A percentile compares a stretch with the other conserved stretches of the same genome.
Evolutionary conservation across 495 filamentous ascomycete genomes (phyloP).

Genomic region (Penicillium lividum): DNA sequence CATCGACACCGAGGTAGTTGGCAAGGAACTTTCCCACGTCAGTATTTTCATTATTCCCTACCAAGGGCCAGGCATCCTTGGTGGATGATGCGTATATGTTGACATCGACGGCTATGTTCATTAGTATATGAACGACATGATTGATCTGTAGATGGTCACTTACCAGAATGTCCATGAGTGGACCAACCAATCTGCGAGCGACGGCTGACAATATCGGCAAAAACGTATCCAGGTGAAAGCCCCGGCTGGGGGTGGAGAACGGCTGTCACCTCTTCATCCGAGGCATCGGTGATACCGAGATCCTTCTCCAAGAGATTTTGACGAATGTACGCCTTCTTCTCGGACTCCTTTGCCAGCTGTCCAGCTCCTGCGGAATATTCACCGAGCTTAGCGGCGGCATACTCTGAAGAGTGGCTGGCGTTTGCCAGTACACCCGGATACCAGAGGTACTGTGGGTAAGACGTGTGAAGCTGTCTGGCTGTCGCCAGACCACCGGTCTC

Average conservation of each 20-base stretch:
- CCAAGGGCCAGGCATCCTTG: slow-evolving; percentile 50
- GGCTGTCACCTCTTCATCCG: slow-evolving; percentile 66
- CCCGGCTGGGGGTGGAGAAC: slow-evolving; percentile 57
- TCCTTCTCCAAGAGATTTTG: slow-evolving; percentile 59
- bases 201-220: slow-evolving; percentile 82
- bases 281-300: slow-evolving; percentile 75
- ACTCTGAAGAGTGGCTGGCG: slow-evolving; percentile 75
- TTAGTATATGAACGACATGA: slow-evolving; percentile 17
- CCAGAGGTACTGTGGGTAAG: slow-evolving; percentile 84
- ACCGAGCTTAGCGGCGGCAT: slow-evolving; percentile 59
- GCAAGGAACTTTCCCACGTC: slow-evolving; percentile 81
- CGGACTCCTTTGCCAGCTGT: slow-evolving; percentile 21
- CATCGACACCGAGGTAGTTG: slow-evolving; percentile 76
- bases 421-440: slow-evolving; percentile 78
- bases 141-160: not conserved
- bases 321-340: slow-evolving; percentile 55
- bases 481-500: slow-evolving; percentile 88
- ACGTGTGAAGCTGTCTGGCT: slow-evolving; percentile 68
- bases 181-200: slow-evolving; percentile 90
- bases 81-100: slow-evolving; percentile 77
- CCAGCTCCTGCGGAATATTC: slow-evolving; percentile 48
- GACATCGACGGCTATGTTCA: slow-evolving; percentile 67
- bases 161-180: slow-evolving; percentile 82
- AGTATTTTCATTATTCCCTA: slow-evolving; percentile 93
- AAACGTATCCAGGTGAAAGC: slow-evolving; percentile 52